These are phyloP conservation scores for Pseudopyricularia cyperi DNA, from an alignment of 2,329 filamentous ascomycete genomes.

Conservation along the genomic window DNA sequence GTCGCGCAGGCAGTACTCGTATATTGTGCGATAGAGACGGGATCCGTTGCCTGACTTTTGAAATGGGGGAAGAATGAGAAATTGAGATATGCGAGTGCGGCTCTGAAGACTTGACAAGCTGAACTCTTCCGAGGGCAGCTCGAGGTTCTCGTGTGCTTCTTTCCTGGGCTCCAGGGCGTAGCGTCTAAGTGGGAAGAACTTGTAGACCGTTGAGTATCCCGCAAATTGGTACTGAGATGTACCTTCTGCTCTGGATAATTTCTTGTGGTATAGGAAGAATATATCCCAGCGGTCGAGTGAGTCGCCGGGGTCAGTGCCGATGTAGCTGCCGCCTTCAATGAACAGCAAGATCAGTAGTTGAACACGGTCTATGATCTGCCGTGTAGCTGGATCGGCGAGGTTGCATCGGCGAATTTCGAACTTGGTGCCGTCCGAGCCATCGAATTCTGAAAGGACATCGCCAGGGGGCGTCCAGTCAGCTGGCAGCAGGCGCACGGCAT, in stretches of 20 bases:
- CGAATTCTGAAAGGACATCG: slow-evolving; percentile 51
- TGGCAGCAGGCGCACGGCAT: slow-evolving; percentile 33
- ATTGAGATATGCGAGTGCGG: slow-evolving; percentile 81
- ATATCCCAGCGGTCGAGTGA: slow-evolving; percentile 74
- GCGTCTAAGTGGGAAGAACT: slow-evolving; percentile 53
- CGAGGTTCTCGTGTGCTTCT: slow-evolving; percentile 20
- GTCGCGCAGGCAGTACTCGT: slow-evolving; percentile 52
- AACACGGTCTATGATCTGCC: slow-evolving; percentile 62
- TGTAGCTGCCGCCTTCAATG: slow-evolving; percentile 81
- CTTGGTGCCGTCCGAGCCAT: slow-evolving; percentile 38
- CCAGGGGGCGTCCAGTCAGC: slow-evolving; percentile 60
- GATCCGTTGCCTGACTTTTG: slow-evolving; percentile 70
- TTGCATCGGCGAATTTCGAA: slow-evolving; percentile 81
- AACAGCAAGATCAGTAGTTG: slow-evolving; percentile 77
- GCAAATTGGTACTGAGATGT: slow-evolving; percentile 54
- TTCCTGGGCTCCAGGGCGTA: slow-evolving; percentile 18
- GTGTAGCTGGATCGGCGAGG: slow-evolving; percentile 55
- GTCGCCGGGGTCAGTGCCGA: slow-evolving; percentile 50
- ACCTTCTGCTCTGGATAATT: slow-evolving; percentile 14
- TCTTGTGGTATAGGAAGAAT: slow-evolving; percentile 67
- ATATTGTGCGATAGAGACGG: slow-evolving; percentile 70
- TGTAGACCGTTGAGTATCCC: slow-evolving; percentile 83
- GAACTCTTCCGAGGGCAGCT: slow-evolving; percentile 17
- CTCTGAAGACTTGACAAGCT: slow-evolving; percentile 53
- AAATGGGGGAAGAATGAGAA: slow-evolving; percentile 79